Conservation (phyloP, 1,284 basidiomycete genomes). For the Cutaneotrichosporon sp. region DNA sequence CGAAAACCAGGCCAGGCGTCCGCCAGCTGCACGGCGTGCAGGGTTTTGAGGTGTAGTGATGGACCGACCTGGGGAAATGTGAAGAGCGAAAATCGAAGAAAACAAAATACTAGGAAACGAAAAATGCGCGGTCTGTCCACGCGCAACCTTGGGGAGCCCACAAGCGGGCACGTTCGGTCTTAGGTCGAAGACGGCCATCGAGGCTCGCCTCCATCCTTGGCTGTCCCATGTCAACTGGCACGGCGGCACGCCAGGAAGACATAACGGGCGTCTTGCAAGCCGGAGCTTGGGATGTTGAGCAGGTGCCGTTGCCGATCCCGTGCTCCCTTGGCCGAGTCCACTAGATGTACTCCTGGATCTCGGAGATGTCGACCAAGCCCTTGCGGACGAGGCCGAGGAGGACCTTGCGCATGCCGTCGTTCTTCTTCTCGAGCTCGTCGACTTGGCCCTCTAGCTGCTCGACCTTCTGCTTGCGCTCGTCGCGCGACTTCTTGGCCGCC, state of each 20-base stretch:
- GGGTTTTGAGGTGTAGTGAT: neutral
- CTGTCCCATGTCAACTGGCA: neutral
- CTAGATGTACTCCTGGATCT: conserved; percentile 31
- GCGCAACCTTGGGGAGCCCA: conserved; percentile 1
- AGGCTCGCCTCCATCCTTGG: conserved; percentile 7
- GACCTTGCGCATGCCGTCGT: conserved; percentile 31
- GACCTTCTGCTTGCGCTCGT: conserved; percentile 44
- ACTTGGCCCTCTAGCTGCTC: conserved; percentile 40
- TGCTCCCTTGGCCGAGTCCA: neutral
- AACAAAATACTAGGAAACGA: neutral
- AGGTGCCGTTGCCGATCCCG: neutral
- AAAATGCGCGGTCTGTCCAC: neutral
- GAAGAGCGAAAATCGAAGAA: neutral
- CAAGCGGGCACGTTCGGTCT: neutral
- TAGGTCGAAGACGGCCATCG: conserved; percentile 1
- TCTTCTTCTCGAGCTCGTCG: conserved; percentile 31
- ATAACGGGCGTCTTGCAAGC: neutral
- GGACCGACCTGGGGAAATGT: neutral
- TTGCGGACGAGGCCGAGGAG: conserved; percentile 33
- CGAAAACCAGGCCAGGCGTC: too few relatives aligned
- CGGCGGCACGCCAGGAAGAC: neutral
- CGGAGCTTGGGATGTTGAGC: neutral
- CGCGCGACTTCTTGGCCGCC: conserved; percentile 46
- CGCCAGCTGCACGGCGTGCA: too few relatives aligned
- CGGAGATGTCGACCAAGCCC: conserved; percentile 30